Conservation (phyloP, 495 filamentous ascomycete genomes). For the Aspergillus ostianus region DNA sequence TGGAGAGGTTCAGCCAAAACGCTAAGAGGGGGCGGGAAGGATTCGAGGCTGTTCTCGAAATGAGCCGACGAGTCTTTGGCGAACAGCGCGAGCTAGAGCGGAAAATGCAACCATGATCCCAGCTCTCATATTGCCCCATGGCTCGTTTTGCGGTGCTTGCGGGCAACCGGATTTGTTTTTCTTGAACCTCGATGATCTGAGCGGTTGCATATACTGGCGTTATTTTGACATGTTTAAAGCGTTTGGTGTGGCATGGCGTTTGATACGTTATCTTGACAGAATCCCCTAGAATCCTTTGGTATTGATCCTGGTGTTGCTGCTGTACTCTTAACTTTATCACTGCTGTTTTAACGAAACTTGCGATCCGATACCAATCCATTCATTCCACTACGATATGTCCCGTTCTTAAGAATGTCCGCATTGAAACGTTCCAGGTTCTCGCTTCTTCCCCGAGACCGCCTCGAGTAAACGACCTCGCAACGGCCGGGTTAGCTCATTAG, state of each 20-base stretch:
- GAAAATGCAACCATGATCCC: constrained; percentile 19
- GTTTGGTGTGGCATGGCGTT: constrained; percentile 31
- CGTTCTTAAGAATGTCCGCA: too few species aligned
- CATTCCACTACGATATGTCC: not conserved
- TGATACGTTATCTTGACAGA: constrained; percentile 10
- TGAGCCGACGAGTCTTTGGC: constrained; percentile 88
- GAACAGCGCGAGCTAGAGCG: constrained; percentile 75
- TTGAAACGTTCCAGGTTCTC: too few species aligned
- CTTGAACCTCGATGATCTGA: constrained; percentile 22
- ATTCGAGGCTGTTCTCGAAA: constrained; percentile 90
- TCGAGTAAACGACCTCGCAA: constrained; percentile 31
- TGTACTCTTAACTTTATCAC: not conserved
- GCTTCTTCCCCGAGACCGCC: not conserved
- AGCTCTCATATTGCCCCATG: not conserved
- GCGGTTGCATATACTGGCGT: constrained; percentile 42
- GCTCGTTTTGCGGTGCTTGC: not conserved
- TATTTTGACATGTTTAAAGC: constrained; percentile 29
- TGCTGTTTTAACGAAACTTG: not conserved
- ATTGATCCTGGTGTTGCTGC: constrained; percentile 1
- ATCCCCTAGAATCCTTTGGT: not conserved
- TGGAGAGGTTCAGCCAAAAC: constrained; percentile 88
- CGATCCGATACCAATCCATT: not conserved
- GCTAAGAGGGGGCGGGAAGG: constrained; percentile 84
- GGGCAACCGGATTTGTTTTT: constrained; percentile 1
- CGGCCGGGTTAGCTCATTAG: constrained; percentile 35